Conservation (phyloP, 1,284 basidiomycete species). For the Rhodotorula sp. region DNA sequence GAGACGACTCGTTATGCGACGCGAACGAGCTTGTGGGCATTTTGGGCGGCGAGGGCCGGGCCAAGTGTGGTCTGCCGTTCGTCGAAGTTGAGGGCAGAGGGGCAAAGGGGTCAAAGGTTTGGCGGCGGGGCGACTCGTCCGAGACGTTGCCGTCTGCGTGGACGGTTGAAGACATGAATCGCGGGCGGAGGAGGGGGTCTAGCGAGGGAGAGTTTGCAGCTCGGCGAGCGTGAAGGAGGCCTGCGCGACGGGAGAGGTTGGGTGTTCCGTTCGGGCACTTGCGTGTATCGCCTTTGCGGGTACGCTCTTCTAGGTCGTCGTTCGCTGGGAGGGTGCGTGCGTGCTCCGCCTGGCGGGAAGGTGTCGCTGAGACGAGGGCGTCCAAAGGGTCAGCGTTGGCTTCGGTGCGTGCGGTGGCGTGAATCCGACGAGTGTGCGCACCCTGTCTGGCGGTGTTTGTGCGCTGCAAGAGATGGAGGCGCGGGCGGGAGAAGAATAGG, state of each 20-base stretch:
- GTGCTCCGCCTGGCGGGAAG: no score
- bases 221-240: neutral
- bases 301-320: no score
- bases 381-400: no score
- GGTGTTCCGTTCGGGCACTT: no score
- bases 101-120: conserved; percentile 27
- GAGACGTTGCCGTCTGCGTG: neutral
- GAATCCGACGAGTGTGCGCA: no score
- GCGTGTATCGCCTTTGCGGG: neutral
- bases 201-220: no score
- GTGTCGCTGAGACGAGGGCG: no score
- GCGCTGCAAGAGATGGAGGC: no score
- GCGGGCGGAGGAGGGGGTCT: neutral
- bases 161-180: neutral
- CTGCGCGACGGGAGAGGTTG: neutral
- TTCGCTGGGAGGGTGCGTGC: no score
- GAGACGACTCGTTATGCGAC: conserved; percentile 7
- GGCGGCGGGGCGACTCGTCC: neutral
- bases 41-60: neutral
- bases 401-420: no score
- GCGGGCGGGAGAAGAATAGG: no score
- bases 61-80: neutral
- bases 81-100: conserved; percentile 16
- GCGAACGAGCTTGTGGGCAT: neutral
- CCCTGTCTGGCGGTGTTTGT: no score